Conservation (phyloP, 768 basidiomycete species). For the Strobilomyces dryophilus region DNA sequence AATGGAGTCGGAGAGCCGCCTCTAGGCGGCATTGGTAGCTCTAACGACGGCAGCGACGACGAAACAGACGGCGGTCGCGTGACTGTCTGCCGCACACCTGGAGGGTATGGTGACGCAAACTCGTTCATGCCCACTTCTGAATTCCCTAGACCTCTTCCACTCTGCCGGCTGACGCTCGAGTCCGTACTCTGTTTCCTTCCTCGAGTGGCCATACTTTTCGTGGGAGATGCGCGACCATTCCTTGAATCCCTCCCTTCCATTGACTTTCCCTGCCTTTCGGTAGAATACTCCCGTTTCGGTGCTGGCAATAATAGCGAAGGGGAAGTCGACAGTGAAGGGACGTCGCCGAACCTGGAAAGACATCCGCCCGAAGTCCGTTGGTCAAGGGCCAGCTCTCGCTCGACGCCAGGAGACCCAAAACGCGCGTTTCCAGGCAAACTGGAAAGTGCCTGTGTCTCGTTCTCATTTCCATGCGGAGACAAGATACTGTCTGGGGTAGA, state of each 20-base stretch:
- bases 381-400: conserved; percentile 57
- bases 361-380: conserved; percentile 70
- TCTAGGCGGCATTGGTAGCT: conserved; percentile 50
- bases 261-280: no score
- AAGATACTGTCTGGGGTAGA: conserved; percentile 46
- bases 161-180: no score
- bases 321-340: no score
- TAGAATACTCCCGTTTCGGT: no score
- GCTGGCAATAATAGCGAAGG: no score
- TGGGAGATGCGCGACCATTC: no score
- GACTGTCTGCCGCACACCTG: conserved; percentile 44
- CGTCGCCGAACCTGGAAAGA: conserved; percentile 30
- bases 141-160: no score
- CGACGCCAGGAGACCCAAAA: conserved; percentile 45
- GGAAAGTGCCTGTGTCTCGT: conserved; percentile 38
- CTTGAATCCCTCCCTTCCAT: no score
- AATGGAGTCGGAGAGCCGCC: conserved; percentile 74
- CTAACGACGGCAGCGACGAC: conserved; percentile 53
- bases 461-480: conserved; percentile 42
- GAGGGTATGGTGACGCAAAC: background rate
- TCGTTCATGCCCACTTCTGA: no score
- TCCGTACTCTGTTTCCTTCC: no score
- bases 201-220: no score
- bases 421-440: conserved; percentile 48
- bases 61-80: conserved; percentile 68